Evolutionary conservation across 495 filamentous ascomycete genomes (phyloP).

Genomic region (Xylaria curta): DNA sequence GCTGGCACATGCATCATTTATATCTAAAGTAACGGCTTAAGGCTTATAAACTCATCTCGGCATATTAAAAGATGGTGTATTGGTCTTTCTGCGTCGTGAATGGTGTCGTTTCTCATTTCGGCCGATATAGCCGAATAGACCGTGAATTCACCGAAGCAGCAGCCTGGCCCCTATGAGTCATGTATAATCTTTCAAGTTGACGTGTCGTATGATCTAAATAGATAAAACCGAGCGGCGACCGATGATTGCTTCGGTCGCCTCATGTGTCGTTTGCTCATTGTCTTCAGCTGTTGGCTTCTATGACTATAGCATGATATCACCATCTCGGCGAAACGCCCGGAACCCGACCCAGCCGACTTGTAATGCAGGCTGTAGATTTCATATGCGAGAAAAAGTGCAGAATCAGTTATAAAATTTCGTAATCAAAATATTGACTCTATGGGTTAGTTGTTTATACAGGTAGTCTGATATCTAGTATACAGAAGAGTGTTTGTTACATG

Average conservation of each 20-base stretch:
- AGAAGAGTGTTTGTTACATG: not conserved
- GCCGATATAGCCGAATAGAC: slow-evolving; percentile 25
- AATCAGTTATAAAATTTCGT: not conserved
- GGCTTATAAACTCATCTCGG: not conserved
- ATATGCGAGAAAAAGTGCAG: not conserved
- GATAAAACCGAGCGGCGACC: not conserved
- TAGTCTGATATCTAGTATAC: not conserved
- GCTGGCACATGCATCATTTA: not conserved
- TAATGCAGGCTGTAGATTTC: not conserved
- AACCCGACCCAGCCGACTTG: not conserved
- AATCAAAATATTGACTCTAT: not conserved
- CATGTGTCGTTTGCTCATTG: not conserved
- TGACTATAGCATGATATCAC: not conserved
- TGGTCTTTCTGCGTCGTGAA: not conserved
- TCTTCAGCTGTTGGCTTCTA: not conserved
- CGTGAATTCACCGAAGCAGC: slow-evolving; percentile 18
- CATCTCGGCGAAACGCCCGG: not conserved
- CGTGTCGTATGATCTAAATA: not conserved
- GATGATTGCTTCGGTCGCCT: not conserved
- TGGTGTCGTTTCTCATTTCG: not conserved
- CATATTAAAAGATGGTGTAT: not conserved
- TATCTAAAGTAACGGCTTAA: not conserved
- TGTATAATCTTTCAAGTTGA: too few species aligned
- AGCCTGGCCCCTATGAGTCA: not conserved
- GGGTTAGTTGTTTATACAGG: not conserved